Evolutionary conservation across 179 eudicot genomes (phyloP).

Genomic region (Camellia oleifera): DNA sequence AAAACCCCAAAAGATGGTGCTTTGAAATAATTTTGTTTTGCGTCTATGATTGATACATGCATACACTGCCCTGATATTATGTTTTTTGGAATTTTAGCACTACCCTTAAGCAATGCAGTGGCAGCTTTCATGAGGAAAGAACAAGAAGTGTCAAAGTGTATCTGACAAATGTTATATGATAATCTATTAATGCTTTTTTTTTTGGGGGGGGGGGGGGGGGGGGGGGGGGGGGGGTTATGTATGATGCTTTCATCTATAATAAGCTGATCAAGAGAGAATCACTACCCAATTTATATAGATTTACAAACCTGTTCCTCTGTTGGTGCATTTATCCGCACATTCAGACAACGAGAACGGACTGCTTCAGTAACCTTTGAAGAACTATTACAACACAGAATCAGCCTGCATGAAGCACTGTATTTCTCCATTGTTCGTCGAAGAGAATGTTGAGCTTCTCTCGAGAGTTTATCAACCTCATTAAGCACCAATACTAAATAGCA

Average conservation of each 20-base stretch:
- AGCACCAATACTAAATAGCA: slow-evolving; percentile 66
- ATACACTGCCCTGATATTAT: background rate
- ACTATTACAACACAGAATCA: slow-evolving; percentile 90
- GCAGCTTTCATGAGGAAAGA: background rate
- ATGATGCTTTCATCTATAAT: background rate
- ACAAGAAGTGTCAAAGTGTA: background rate
- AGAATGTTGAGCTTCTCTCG: slow-evolving; percentile 98
- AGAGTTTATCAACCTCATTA: slow-evolving; percentile 96
- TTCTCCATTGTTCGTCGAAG: slow-evolving; percentile 97
- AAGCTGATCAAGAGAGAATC: background rate
- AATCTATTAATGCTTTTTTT: background rate
- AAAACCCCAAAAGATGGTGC: background rate
- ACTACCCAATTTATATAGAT: background rate
- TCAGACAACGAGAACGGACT: slow-evolving; percentile 91
- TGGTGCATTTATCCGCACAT: slow-evolving; percentile 82
- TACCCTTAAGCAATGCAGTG: background rate
- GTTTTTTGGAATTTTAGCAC: background rate
- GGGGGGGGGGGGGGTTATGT: too few species aligned
- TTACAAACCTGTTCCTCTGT: slow-evolving; percentile 63
- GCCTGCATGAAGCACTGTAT: slow-evolving; percentile 89
- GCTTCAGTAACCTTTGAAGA: slow-evolving; percentile 97
- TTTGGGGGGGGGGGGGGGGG: too few species aligned
- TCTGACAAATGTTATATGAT: background rate
- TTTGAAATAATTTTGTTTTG: background rate
- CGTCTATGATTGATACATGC: too few species aligned